These are phyloP conservation scores for Glutinoglossum americanum DNA, from an alignment of 495 filamentous ascomycete genomes.

Conservation along the genomic window DNA sequence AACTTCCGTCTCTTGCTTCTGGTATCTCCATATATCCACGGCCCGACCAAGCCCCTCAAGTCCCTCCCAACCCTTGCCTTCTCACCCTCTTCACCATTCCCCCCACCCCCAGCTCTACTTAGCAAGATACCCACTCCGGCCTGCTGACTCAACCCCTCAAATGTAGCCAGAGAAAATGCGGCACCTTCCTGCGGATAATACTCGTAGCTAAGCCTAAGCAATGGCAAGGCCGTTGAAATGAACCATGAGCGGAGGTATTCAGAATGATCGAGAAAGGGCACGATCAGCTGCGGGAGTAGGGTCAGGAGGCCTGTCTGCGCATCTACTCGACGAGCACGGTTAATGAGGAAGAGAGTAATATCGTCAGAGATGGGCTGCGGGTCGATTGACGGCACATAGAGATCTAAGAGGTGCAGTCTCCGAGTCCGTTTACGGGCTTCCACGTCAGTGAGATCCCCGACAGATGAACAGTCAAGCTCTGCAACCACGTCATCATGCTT, in stretches of 20 bases:
- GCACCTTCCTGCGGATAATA: constrained; percentile 44
- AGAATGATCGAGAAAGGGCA: constrained; percentile 52
- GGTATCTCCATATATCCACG: constrained; percentile 58
- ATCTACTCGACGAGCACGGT: constrained; percentile 56
- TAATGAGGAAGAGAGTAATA: constrained; percentile 50
- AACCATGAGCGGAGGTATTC: constrained; percentile 49
- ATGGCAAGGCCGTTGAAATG: constrained; percentile 55
- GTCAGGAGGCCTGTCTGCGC: constrained; percentile 53
- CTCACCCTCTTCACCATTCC: constrained; percentile 18
- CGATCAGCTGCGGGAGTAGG: constrained; percentile 46
- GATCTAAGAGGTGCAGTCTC: constrained; percentile 42
- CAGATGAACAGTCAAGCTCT: constrained; percentile 32
- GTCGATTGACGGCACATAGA: not conserved
- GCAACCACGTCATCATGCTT: constrained; percentile 3
- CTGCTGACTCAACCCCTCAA: constrained; percentile 38
- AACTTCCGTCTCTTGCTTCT: constrained; percentile 38
- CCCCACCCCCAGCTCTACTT: constrained; percentile 28
- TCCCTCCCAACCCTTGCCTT: constrained; percentile 38
- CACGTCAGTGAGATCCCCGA: constrained; percentile 38
- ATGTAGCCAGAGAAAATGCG: constrained; percentile 31
- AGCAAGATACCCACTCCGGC: constrained; percentile 47
- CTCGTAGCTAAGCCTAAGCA: constrained; percentile 64
- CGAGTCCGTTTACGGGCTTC: constrained; percentile 47
- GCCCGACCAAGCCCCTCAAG: constrained; percentile 50
- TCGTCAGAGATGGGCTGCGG: constrained; percentile 7